These are phyloP conservation scores for Erigeron canadensis DNA, from an alignment of 129 eudicot genomes.

Conservation along the genomic window DNA sequence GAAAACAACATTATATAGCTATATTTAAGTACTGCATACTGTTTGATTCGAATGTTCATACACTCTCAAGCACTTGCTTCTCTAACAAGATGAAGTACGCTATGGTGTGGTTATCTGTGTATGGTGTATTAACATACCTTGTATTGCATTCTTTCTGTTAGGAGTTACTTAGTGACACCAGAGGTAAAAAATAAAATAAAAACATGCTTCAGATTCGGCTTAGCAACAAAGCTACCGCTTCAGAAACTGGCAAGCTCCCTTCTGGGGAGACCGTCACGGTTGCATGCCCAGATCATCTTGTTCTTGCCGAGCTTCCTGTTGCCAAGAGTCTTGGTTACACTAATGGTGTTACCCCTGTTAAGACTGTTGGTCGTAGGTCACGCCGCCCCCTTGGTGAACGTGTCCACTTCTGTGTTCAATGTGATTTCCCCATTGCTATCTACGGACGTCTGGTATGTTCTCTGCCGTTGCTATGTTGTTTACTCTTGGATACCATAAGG, in stretches of 20 bases:
- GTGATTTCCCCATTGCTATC: slow-evolving; percentile 86
- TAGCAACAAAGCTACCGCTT: slow-evolving; percentile 60
- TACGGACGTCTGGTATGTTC: slow-evolving; percentile 87
- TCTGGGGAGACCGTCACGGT: slow-evolving; percentile 71
- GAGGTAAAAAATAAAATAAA: slow-evolving; percentile 6
- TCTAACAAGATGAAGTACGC: no score
- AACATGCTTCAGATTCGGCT: slow-evolving; percentile 89
- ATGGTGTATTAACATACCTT: no score
- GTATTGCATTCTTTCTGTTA: neutral
- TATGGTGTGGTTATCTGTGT: no score
- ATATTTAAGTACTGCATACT: no score
- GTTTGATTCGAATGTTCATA: no score
- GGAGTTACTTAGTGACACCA: neutral
- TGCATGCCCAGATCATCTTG: slow-evolving; percentile 93
- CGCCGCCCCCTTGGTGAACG: slow-evolving; percentile 86
- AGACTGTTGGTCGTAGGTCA: slow-evolving; percentile 76
- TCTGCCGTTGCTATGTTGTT: neutral
- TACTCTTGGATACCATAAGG: neutral
- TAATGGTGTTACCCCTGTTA: slow-evolving; percentile 49
- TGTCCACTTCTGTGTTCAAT: slow-evolving; percentile 85
- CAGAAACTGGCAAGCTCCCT: slow-evolving; percentile 55
- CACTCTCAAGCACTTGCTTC: no score
- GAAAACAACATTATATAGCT: no score
- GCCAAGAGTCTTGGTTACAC: slow-evolving; percentile 84
- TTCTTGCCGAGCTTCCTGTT: slow-evolving; percentile 92